A percentile compares a stretch with the other conserved stretches of the same genome.
Conservation (phyloP, 2,329 filamentous ascomycete species). For the Alternaria triticina region DNA sequence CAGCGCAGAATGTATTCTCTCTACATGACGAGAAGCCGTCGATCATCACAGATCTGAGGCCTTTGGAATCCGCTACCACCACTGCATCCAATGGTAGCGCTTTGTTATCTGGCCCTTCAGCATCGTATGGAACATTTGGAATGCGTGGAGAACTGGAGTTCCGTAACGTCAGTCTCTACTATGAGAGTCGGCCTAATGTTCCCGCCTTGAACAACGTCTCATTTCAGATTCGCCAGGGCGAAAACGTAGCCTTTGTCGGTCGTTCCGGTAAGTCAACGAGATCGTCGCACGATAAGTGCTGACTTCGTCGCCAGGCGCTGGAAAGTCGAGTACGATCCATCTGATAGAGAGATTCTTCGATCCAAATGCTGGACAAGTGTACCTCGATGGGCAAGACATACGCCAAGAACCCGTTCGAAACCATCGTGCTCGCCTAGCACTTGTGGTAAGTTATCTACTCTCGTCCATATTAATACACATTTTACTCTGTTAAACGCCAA, state of each 20-base stretch:
- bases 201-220: constrained; percentile 48
- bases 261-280: constrained; percentile 38
- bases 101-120: constrained; percentile 20
- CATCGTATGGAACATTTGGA: constrained; percentile 27
- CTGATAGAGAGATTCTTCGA: constrained; percentile 57
- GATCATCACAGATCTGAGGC: constrained; percentile 38
- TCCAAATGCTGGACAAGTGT: constrained; percentile 47
- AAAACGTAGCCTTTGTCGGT: constrained; percentile 52
- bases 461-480: background rate
- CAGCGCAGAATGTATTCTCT: constrained; percentile 53
- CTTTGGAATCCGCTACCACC: background rate
- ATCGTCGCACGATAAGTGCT: background rate
- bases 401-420: constrained; percentile 44
- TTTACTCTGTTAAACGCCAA: background rate
- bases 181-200: constrained; percentile 38
- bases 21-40: constrained; percentile 50
- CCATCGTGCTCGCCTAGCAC: constrained; percentile 49
- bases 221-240: constrained; percentile 47
- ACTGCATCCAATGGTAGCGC: constrained; percentile 2
- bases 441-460: constrained; percentile 42
- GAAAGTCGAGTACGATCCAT: constrained; percentile 55
- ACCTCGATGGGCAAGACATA: constrained; percentile 53
- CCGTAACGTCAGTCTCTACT: constrained; percentile 40
- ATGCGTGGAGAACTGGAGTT: constrained; percentile 42
- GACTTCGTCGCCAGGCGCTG: constrained; percentile 38